Evolutionary conservation across 2,329 filamentous ascomycete species (phyloP), one percentile per base, ranked within the genome.

Genomic region (Alternaria conjuncta): DNA sequence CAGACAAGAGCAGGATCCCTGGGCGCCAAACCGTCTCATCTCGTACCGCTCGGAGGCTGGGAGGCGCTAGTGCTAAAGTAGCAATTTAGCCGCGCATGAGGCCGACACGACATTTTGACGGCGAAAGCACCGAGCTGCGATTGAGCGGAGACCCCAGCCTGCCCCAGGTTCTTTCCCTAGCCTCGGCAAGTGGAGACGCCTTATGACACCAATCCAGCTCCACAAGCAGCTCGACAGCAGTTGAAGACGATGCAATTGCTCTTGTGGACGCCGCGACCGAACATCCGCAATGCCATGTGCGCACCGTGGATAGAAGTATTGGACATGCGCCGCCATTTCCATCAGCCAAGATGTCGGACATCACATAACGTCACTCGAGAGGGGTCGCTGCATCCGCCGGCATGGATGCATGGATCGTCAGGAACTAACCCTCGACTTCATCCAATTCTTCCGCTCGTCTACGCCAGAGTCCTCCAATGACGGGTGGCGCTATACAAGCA

Each of bases 381-480:
- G 59, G 55, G 63, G 63, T 55, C 62, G 32, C 54, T 58, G 58
- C 61, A 54, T 21, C 41, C 55, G 32, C 53, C 55, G 63, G 63
- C 60, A 63, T 54, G 64, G 64, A 67, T 70, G 63, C 60, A 63
- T 50, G 66, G 66, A 70, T 69, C 66, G 55, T 50, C 66, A 67
- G 57, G 47, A 61, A 57, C 60, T 59, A 66, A 32, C 44, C 32
- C 41, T 59, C 25, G 30, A 60, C 56, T 59, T 60, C 50, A 55
- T 47, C 44, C 51, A 63, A 65, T 72, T 74, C 62, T 65, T 72
- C 70, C 71, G 70, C 60, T 55, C 45, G 57, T 58, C 46, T 55
- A 62, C 55, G 60, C 57, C 41, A 53, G 58, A 66, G 54, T 72
- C 71, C 71, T 74, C 71, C 71, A 74, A 74, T 74, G 55, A 58